These are phyloP conservation scores for Arthrinium phaeospermum DNA, from an alignment of 2,329 filamentous ascomycete species.

Conservation along the genomic window DNA sequence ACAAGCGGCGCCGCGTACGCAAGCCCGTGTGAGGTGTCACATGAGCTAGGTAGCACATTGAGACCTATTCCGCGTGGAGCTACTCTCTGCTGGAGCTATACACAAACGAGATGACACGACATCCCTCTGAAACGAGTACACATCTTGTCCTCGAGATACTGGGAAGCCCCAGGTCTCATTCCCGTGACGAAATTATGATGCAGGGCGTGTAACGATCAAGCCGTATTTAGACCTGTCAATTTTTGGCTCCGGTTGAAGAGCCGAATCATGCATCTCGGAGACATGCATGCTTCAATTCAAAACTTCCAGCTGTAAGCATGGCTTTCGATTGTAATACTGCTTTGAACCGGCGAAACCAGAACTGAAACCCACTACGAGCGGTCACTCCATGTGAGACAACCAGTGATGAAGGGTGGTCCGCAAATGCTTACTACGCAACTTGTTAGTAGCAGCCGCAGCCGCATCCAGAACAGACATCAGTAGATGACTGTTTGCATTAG, in stretches of 20 bases:
- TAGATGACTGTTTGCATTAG: background rate
- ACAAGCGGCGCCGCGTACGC: background rate
- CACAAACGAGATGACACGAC: background rate
- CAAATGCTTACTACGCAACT: background rate
- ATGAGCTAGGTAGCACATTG: background rate
- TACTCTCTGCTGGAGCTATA: background rate
- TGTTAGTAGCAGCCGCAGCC: background rate
- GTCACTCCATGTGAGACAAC: background rate
- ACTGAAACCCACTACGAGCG: background rate
- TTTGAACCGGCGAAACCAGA: background rate
- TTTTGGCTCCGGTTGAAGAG: background rate
- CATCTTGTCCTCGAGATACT: background rate
- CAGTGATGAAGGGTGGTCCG: background rate
- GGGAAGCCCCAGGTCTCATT: background rate
- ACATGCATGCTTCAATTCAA: background rate
- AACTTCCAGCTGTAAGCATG: background rate
- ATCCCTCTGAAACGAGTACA: conserved; percentile 5
- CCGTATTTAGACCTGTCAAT: conserved; percentile 5
- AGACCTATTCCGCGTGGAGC: background rate
- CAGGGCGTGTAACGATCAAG: background rate
- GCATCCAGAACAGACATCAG: background rate
- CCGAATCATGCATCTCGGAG: background rate
- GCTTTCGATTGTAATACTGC: background rate
- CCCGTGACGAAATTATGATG: background rate
- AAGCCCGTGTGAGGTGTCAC: background rate